These are phyloP conservation scores for Arabidopsis suecica DNA, from an alignment of 345 rosid species.

Conservation along the genomic window DNA sequence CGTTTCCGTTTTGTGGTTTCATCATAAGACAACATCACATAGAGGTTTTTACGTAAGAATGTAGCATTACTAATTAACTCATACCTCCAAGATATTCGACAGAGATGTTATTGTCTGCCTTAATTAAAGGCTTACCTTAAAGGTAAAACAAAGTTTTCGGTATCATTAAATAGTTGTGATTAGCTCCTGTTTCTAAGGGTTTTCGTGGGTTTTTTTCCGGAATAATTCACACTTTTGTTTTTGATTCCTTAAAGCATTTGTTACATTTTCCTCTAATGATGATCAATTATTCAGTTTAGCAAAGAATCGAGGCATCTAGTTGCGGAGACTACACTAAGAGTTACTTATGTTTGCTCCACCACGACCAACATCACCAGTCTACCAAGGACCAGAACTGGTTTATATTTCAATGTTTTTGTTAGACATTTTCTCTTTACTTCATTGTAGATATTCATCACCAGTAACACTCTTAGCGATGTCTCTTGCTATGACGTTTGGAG, in stretches of 20 bases:
- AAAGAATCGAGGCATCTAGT: not conserved
- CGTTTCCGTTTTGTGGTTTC: not conserved
- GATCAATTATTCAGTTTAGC: not conserved
- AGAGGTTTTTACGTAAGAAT: constrained; percentile 20
- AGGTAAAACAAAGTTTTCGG: constrained; percentile 46
- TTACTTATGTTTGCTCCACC: not conserved
- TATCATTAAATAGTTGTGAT: not conserved
- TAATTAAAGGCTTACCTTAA: constrained; percentile 42
- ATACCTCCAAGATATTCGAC: constrained; percentile 69
- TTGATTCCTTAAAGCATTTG: not conserved
- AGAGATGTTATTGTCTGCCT: too few species aligned
- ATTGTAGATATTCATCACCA: not conserved
- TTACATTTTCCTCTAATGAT: not conserved
- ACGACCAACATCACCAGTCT: not conserved
- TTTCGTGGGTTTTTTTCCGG: not conserved
- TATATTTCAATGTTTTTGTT: too few species aligned
- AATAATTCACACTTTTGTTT: not conserved
- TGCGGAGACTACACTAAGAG: not conserved
- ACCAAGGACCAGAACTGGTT: not conserved
- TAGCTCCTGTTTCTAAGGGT: constrained; percentile 47
- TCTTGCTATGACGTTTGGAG: not conserved
- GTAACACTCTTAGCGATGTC: not conserved
- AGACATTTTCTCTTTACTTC: not conserved
- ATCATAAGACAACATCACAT: not conserved
- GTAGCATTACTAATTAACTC: constrained; percentile 13